Percentiles rank a stretch among this genome's conserved stretches.
These are phyloP conservation scores for Leishmania aethiopica DNA, from an alignment of 208 protist species.

Conservation along the genomic window DNA sequence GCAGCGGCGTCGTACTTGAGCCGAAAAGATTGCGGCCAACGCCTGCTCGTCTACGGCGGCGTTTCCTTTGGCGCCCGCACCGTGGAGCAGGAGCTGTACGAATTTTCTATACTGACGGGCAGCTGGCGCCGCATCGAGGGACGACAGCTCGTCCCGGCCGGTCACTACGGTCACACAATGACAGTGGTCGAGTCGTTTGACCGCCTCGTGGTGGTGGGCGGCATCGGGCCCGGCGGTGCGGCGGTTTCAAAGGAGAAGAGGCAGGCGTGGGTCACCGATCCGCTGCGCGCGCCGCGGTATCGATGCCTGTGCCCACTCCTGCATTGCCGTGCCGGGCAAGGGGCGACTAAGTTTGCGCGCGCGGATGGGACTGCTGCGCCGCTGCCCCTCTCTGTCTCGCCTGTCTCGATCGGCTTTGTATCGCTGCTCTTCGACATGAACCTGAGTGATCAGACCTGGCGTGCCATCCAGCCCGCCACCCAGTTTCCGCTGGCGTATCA, in stretches of 20 bases:
- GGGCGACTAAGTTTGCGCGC: neutral
- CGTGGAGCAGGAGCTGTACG: constrained; percentile 83
- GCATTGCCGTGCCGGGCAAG: constrained; percentile 7
- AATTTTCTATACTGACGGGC: constrained; percentile 81
- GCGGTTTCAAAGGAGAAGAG: constrained; percentile 3
- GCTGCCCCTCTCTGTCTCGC: neutral
- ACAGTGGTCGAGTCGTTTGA: constrained; percentile 53
- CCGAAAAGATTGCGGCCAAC: constrained; percentile 60
- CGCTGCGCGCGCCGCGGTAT: constrained; percentile 31
- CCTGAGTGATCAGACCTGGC: constrained; percentile 64
- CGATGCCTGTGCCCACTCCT: constrained; percentile 33
- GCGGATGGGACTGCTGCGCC: constrained; percentile 5
- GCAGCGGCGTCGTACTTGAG: constrained; percentile 57
- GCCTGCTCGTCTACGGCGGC: constrained; percentile 85
- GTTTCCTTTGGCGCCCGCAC: constrained; percentile 26
- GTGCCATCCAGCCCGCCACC: constrained; percentile 62
- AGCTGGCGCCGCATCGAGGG: constrained; percentile 82
- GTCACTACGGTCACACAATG: constrained; percentile 79
- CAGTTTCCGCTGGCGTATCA: constrained; percentile 78
- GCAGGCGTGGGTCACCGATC: constrained; percentile 23
- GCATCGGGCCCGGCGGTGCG: constrained; percentile 67
- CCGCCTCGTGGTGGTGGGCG: constrained; percentile 74
- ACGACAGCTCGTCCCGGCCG: constrained; percentile 66
- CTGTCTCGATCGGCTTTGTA: constrained; percentile 62
- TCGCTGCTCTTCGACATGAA: constrained; percentile 86